Base-by-base conservation (phyloP, 208 protist species). In the Leishmania gerbilli region DNA sequence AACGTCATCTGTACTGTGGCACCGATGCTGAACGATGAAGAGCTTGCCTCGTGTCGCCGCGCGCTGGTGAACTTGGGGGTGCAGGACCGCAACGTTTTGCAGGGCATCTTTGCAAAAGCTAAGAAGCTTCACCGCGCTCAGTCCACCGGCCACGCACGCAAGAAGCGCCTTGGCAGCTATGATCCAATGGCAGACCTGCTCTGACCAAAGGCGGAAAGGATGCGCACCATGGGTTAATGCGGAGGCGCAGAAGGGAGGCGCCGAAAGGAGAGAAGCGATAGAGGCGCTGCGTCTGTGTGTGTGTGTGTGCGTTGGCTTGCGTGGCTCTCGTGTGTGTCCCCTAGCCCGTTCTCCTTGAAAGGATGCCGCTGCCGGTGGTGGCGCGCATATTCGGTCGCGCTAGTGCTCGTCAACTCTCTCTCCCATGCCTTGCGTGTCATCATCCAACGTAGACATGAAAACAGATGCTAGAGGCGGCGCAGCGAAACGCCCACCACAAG, bases 11-110 rank as follows among this genome's bases (percentile, higher is more conserved):
- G 88, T 17, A 84, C 80, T 9, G 56, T 96, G 17, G 89, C 89
- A 15, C 86, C 90, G 8, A 45, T 68, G 49, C 76, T 95, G 71
- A 93, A 89, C 53, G 93, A 95, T 74, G 89, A 93, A 62, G 84
- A 94, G 69, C 69, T 94, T 67, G 34, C 79, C 24, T 82, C 86
- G 55, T 83, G 84, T 71, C 82, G 87, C 21, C 88, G 82, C 31
- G 67, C 89, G 2, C 84, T 97, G 9, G n/a, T 84, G 42, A 47
- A n/a, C 34, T 72, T 88, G 4, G 78, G 79, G 4, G 79, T 84
- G 19, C 45, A 62, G 11, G 75, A 82, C 53, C 60, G 15, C 7
- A 51, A 76, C 21, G 64, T 79, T 34, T 71, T 86, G 65, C 83
- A 82, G 67, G 42, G 75, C 40, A 86, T 86, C 49, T 86, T 86